These are phyloP conservation scores for Chrysosphaeria jannelii DNA, from an alignment of 2,329 filamentous ascomycete species.

Conservation along the genomic window DNA sequence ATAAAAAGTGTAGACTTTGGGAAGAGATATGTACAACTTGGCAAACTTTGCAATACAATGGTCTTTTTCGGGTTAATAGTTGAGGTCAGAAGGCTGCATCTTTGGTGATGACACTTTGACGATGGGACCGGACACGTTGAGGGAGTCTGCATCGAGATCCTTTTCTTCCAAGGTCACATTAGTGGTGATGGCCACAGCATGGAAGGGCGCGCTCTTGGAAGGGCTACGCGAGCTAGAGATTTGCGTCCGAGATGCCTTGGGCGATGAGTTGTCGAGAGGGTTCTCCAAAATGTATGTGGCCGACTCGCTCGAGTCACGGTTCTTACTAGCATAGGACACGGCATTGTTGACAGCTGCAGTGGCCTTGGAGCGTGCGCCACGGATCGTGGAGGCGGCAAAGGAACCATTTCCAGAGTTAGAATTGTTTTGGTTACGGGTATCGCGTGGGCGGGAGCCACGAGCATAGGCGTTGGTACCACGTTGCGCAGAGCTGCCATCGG, in stretches of 20 bases:
- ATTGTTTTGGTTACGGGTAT: too few relatives aligned
- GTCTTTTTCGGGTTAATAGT: too few relatives aligned
- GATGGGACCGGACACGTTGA: too few relatives aligned
- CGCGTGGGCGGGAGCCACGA: constrained; percentile 1
- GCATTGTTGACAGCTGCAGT: background rate
- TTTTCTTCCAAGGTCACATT: constrained; percentile 1
- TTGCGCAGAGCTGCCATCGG: constrained; percentile 1
- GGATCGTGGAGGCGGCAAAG: background rate
- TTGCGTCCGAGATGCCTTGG: too few relatives aligned
- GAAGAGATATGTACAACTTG: too few relatives aligned
- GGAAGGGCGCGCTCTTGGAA: background rate
- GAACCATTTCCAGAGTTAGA: too few relatives aligned
- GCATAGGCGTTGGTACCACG: constrained; percentile 1
- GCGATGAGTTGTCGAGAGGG: background rate
- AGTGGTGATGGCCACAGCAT: constrained; percentile 1
- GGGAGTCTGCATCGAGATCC: too few relatives aligned
- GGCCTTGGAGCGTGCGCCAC: background rate
- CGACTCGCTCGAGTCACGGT: constrained; percentile 2
- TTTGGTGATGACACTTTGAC: too few relatives aligned
- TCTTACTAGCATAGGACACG: constrained; percentile 1
- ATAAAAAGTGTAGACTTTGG: too few relatives aligned
- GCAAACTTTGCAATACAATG: too few relatives aligned
- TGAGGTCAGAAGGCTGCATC: too few relatives aligned
- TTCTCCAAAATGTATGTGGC: constrained; percentile 1
- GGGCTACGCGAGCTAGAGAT: too few relatives aligned